Evolutionary conservation across 2,329 filamentous ascomycete genomes (phyloP).

Genomic region (Tolypocladium endophyticum): DNA sequence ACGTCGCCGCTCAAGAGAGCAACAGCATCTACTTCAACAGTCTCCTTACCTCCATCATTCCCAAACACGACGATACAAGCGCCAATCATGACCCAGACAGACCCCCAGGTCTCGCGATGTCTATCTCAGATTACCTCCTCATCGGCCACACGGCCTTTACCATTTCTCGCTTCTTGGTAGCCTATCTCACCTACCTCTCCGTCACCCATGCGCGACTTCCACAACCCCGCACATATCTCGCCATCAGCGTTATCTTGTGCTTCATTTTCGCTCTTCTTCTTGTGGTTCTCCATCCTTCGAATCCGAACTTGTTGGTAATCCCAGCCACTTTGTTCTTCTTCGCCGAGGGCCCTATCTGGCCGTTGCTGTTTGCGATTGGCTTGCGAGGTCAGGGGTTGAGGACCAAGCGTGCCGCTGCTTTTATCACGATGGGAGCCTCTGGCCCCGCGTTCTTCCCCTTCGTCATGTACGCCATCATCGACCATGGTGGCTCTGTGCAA

Average conservation of each 20-base stretch:
- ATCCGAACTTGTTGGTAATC: slow-evolving; percentile 41
- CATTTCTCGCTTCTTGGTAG: slow-evolving; percentile 60
- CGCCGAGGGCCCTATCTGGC: slow-evolving; percentile 75
- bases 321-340: slow-evolving; percentile 65
- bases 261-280: slow-evolving; percentile 43
- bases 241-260: slow-evolving; percentile 49
- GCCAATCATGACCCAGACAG: slow-evolving; percentile 19
- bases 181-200: slow-evolving; percentile 49
- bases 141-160: slow-evolving; percentile 66
- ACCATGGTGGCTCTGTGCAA: slow-evolving; percentile 47
- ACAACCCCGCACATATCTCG: slow-evolving; percentile 59
- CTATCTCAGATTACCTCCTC: slow-evolving; percentile 56
- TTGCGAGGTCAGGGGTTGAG: slow-evolving; percentile 71
- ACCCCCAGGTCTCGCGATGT: slow-evolving; percentile 36
- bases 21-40: slow-evolving; percentile 49
- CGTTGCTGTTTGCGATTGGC: slow-evolving; percentile 69
- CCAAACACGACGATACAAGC: slow-evolving; percentile 12
- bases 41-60: slow-evolving; percentile 34
- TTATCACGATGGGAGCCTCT: slow-evolving; percentile 65
- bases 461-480: slow-evolving; percentile 57
- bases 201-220: slow-evolving; percentile 39
- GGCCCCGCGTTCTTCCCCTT: slow-evolving; percentile 68
- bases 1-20: slow-evolving; percentile 63
- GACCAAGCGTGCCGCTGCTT: slow-evolving; percentile 68
- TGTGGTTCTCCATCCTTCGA: slow-evolving; percentile 30